Conservation (phyloP, 805 yeast species). For the Barnettozyma siamensis region DNA sequence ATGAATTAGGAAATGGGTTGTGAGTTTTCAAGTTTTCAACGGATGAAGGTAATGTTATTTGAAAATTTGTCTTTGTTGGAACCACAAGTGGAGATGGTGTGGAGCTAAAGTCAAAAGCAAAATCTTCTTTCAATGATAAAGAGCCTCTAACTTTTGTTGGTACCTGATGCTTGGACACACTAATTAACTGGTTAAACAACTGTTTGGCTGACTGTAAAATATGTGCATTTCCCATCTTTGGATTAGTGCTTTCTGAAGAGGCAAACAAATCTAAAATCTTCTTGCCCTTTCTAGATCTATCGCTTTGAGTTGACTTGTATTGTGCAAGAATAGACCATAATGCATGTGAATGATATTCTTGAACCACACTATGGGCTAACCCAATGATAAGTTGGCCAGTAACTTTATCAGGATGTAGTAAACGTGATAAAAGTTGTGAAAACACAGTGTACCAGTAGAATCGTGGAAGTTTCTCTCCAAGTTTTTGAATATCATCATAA, state of each 20-base stretch:
- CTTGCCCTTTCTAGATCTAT: constrained; percentile 41
- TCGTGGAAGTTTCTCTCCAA: constrained; percentile 41
- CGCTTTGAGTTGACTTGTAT: constrained; percentile 47
- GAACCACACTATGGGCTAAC: constrained; percentile 53
- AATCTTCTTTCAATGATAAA: constrained; percentile 32
- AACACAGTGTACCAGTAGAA: constrained; percentile 76
- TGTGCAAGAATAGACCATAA: constrained; percentile 82
- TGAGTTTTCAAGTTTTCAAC: constrained; percentile 36
- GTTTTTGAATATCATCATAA: constrained; percentile 41
- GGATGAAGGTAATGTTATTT: constrained; percentile 53
- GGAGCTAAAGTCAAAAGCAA: constrained; percentile 34
- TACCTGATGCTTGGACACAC: constrained; percentile 22
- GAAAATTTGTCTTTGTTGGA: constrained; percentile 68
- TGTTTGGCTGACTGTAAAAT: constrained; percentile 20
- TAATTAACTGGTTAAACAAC: constrained; percentile 24
- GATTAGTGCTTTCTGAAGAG: constrained; percentile 18
- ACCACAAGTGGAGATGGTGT: constrained; percentile 56
- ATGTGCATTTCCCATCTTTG: constrained; percentile 12
- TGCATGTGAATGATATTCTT: constrained; percentile 71
- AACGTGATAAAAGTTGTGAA: constrained; percentile 79
- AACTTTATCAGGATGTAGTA: constrained; percentile 53
- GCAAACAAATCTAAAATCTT: constrained; percentile 33
- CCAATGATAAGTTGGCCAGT: constrained; percentile 50
- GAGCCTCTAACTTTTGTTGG: constrained; percentile 12
- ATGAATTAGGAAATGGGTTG: constrained; percentile 40